These are phyloP conservation scores for Populus deltoides DNA, from an alignment of 345 rosid species.

Conservation along the genomic window DNA sequence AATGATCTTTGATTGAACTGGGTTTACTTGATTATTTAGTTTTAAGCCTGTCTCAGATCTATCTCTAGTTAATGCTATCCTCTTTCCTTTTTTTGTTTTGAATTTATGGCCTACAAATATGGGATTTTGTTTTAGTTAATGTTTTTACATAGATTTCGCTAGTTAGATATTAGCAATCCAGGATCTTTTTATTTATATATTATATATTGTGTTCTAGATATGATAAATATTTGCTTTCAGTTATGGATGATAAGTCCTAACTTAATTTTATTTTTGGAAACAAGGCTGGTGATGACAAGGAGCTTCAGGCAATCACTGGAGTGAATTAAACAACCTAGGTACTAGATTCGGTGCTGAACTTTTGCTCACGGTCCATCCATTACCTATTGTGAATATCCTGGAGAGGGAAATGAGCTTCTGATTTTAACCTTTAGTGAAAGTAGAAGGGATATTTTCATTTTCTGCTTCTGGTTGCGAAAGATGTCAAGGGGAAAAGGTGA, in stretches of 20 bases:
- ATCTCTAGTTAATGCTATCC: not conserved
- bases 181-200: not conserved
- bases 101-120: not conserved
- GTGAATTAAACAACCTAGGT: not conserved
- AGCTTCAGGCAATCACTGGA: not conserved
- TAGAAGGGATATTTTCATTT: not conserved
- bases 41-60: not conserved
- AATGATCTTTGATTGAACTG: not conserved
- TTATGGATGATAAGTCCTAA: not conserved
- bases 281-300: not conserved
- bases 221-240: not conserved
- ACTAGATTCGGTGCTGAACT: not conserved
- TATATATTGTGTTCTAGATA: not conserved
- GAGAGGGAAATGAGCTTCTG: conserved; percentile 4
- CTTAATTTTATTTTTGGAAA: not conserved
- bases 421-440: not conserved
- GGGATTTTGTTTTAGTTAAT: not conserved
- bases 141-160: not conserved
- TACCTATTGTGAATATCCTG: not conserved
- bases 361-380: not conserved
- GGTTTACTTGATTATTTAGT: not conserved
- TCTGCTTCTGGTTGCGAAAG: not conserved
- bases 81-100: not conserved
- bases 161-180: not conserved
- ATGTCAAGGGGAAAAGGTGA: conserved; percentile 82